Evolutionary conservation across 768 basidiomycete genomes (phyloP), one percentile per base, ranked within the genome.

Genomic region (Mycena rebaudengoi): DNA sequence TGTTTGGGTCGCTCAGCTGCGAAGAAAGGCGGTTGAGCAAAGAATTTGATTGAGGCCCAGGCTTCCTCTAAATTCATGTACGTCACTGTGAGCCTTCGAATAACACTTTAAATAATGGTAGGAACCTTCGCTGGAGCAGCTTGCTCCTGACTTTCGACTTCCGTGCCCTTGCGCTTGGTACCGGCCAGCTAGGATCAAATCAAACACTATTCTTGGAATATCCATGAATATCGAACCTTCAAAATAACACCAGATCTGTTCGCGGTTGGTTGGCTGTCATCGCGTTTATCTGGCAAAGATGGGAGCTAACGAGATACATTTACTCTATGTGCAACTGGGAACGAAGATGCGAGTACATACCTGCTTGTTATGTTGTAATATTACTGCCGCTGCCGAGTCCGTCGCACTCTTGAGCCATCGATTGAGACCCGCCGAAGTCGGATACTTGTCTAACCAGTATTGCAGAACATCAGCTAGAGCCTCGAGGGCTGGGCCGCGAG

Each of bases 1-100:
- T 40, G 1, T n/a, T 26, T 7, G 11, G 2, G 16, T 53, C 51
- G 23, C 23, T 53, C 23, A 29, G 23, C 51, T 21, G 12, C 23
- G 51, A 39, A 12, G 51, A 53, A 53, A 53, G 37, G 18, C 51
- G 51, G 35, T 53, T 37, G 1, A 53, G 39, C 28, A 53, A 39
- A 40, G 51, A 25, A 28, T 23, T 53, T 25, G 51, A 25, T 20
- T n/a, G 51, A 53, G 51, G 23, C 23, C 51, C 51, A 26, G 51
- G 51, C 18, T 40, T 53, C 21, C 40, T 53, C 51, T 53, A 37
- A 53, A 39, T 37, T 40, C 7, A 40, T 39, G n/a, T n/a, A 53
- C 25, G 35, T 37, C 35, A 37, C 21, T 4, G 14, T 53, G 20
- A 53, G 51, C 35, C 40, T 39, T 53, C 33, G 21, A 53, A 40